phyloP scores from a whole-genome alignment of 371 early-diverging fungal species.

The Lichtheimia corymbifera region DNA sequence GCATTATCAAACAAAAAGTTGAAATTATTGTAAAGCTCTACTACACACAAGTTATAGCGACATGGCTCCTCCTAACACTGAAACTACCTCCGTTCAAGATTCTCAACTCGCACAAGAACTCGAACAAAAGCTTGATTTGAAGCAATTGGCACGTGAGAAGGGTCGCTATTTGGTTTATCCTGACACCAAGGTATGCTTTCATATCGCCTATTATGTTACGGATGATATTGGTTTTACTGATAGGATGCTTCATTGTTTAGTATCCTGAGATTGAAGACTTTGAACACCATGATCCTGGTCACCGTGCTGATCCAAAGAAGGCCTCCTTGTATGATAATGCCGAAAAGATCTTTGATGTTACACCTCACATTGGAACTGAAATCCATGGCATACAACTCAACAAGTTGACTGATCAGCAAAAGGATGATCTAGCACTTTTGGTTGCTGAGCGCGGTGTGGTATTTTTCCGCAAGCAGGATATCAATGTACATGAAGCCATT shows the following conservation, averaged over 20 bases:
- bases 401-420: conserved; percentile 54
- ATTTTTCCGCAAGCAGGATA: conserved; percentile 62
- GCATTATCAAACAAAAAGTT: neutral
- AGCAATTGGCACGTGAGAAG: conserved; percentile 35
- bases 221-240: neutral
- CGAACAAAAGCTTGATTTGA: conserved; percentile 34
- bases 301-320: conserved; percentile 59
- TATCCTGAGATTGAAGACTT: conserved; percentile 35
- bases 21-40: neutral
- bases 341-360: conserved; percentile 59
- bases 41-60: neutral
- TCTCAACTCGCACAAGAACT: conserved; percentile 29
- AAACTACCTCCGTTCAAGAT: conserved; percentile 24
- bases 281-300: conserved; percentile 45
- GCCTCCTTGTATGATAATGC: conserved; percentile 57
- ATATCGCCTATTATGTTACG: neutral
- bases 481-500: conserved; percentile 48
- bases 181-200: conserved; percentile 28
- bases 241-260: conserved; percentile 7
- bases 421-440: conserved; percentile 58
- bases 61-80: conserved; percentile 21
- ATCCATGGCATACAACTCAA: conserved; percentile 60
- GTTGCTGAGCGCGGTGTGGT: conserved; percentile 66
- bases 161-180: conserved; percentile 43
- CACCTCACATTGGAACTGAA: conserved; percentile 72